Conservation (phyloP, 2,329 filamentous ascomycete species). For the Hymenoscyphus occultus region DNA sequence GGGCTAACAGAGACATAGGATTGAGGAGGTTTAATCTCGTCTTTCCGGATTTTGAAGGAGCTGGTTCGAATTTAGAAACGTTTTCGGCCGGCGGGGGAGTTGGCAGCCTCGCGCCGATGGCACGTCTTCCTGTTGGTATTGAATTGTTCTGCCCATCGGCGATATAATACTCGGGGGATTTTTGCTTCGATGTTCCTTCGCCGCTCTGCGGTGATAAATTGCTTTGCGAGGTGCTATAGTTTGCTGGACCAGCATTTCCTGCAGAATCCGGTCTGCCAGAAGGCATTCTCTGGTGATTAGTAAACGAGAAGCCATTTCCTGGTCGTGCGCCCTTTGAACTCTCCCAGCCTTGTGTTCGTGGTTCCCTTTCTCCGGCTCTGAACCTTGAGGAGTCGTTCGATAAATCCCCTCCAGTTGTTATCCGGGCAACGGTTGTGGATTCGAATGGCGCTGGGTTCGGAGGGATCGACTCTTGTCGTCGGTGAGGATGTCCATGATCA, state of each 20-base stretch:
- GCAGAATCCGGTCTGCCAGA: conserved; percentile 28
- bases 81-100: conserved; percentile 27
- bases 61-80: conserved; percentile 27
- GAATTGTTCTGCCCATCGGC: conserved; percentile 25
- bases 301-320: conserved; percentile 23
- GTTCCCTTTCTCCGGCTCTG: conserved; percentile 19
- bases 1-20: conserved; percentile 39
- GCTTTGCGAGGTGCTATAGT: conserved; percentile 22
- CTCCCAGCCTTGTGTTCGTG: conserved; percentile 20
- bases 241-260: conserved; percentile 24
- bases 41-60: conserved; percentile 30
- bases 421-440: conserved; percentile 41
- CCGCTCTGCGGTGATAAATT: conserved; percentile 19
- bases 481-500: conserved; percentile 33
- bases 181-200: conserved; percentile 19
- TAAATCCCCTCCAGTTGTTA: conserved; percentile 33
- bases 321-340: conserved; percentile 16
- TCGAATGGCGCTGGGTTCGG: conserved; percentile 37
- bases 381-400: conserved; percentile 13
- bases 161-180: conserved; percentile 22
- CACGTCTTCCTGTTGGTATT: conserved; percentile 24
- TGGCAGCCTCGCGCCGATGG: conserved; percentile 28
- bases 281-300: conserved; percentile 27
- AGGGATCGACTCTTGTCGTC: conserved; percentile 25
- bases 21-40: conserved; percentile 38